Evolutionary conservation across 768 basidiomycete genomes (phyloP).

Genomic region (Pholiota molesta): DNA sequence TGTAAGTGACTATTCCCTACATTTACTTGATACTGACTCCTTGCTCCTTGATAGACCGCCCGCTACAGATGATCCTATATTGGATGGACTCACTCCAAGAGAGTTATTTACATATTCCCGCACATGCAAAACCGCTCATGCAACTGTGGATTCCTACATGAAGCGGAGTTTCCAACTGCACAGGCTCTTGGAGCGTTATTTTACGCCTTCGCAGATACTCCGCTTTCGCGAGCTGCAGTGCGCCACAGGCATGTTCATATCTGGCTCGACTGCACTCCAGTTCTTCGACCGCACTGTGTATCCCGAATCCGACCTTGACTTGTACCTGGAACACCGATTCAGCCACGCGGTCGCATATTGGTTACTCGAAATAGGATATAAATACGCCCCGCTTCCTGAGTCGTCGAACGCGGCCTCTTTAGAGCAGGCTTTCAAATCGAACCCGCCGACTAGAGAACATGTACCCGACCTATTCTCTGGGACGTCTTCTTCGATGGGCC

Average conservation of each 20-base stretch:
- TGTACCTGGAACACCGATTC: conserved; percentile 1
- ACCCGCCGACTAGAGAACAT: background rate
- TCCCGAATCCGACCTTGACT: conserved; percentile 6
- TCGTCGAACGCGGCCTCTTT: background rate
- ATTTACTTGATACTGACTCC: background rate
- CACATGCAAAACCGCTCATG: background rate
- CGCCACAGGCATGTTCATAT: conserved; percentile 4
- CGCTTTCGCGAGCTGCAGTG: conserved; percentile 5
- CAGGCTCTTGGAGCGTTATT: background rate
- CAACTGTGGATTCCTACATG: background rate
- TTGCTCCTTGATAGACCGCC: background rate
- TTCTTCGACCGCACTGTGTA: conserved; percentile 1
- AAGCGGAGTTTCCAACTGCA: background rate
- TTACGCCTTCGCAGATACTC: background rate
- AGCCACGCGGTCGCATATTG: background rate
- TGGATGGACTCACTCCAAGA: background rate
- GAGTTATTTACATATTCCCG: background rate
- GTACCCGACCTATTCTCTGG: background rate
- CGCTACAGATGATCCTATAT: background rate
- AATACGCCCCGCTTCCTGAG: background rate
- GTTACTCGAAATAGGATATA: conserved; percentile 4
- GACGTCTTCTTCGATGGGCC: background rate
- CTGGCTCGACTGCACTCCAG: conserved; percentile 5
- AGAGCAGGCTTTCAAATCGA: background rate
- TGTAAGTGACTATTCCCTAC: background rate